Evolutionary conservation across 2,329 filamentous ascomycete genomes (phyloP).

Genomic region (Stemphylium vesicarium): DNA sequence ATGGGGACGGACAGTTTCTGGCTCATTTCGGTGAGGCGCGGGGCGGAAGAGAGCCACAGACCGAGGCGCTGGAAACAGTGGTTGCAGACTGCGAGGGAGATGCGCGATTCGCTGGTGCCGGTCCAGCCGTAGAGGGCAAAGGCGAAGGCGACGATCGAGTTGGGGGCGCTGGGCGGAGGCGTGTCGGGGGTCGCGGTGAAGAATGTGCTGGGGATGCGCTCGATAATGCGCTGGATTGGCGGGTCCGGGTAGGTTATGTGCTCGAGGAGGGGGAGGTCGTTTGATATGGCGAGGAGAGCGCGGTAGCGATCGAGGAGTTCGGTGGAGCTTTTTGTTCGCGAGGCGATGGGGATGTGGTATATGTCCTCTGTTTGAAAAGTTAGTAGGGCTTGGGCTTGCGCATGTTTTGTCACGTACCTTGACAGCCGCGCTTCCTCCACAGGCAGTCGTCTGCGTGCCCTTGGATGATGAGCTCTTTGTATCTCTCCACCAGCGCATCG

Average conservation of each 20-base stretch:
- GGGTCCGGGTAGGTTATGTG: slow-evolving; percentile 45
- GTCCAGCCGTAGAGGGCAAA: slow-evolving; percentile 57
- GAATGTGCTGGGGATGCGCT: slow-evolving; percentile 37
- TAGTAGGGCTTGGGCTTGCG: slow-evolving; percentile 15
- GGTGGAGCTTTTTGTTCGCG: slow-evolving; percentile 44
- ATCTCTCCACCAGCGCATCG: slow-evolving; percentile 75
- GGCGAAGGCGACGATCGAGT: slow-evolving; percentile 37
- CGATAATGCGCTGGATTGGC: slow-evolving; percentile 31
- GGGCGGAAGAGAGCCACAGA: slow-evolving; percentile 79
- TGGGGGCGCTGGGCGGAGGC: slow-evolving; percentile 24
- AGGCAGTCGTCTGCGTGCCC: slow-evolving; percentile 83
- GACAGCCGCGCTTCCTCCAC: slow-evolving; percentile 87
- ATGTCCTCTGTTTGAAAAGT: slow-evolving; percentile 60
- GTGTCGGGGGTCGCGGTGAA: slow-evolving; percentile 19
- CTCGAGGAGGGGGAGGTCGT: slow-evolving; percentile 41
- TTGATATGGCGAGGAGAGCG: slow-evolving; percentile 44
- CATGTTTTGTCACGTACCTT: slow-evolving; percentile 61
- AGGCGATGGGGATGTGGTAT: slow-evolving; percentile 61
- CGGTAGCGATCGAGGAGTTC: slow-evolving; percentile 51
- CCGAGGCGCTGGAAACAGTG: slow-evolving; percentile 89
- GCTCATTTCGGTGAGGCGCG: slow-evolving; percentile 43
- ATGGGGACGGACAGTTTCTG: slow-evolving; percentile 40
- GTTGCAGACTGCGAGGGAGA: slow-evolving; percentile 78
- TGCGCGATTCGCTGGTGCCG: slow-evolving; percentile 65
- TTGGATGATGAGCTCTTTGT: slow-evolving; percentile 72